Conservation (phyloP, 106 monocot genomes). For the Apostasia ramifera region DNA sequence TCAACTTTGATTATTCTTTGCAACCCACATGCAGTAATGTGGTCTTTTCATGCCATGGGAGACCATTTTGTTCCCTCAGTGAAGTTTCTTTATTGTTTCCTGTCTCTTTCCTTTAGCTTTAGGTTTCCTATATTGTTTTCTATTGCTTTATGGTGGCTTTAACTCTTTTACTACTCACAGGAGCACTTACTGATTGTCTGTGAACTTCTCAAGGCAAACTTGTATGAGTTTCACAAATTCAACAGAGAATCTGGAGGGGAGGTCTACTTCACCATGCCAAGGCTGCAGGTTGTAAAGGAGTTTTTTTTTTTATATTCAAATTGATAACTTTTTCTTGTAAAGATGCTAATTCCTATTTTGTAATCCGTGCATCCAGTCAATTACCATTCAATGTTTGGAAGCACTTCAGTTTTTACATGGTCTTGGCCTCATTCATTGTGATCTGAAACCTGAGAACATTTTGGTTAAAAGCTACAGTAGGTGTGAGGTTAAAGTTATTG, state of each 20-base stretch:
- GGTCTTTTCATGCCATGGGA: too few relatives aligned
- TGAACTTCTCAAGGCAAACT: constrained; percentile 97
- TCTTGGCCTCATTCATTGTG: constrained; percentile 97
- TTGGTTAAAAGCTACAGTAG: constrained; percentile 98
- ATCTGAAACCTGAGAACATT: constrained; percentile 98
- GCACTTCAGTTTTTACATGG: constrained; percentile 92
- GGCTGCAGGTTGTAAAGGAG: constrained; percentile 71
- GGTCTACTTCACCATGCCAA: constrained; percentile 99
- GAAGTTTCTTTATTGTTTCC: too few relatives aligned
- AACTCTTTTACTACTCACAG: constrained; percentile 21
- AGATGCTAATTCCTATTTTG: not conserved
- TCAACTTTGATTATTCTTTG: too few relatives aligned
- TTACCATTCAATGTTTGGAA: constrained; percentile 93
- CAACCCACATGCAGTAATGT: too few relatives aligned
- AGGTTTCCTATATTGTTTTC: too few relatives aligned
- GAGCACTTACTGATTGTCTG: constrained; percentile 98
- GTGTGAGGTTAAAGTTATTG: constrained; percentile 98
- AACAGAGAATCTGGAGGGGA: constrained; percentile 99
- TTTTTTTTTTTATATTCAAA: not conserved
- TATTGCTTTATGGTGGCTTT: too few relatives aligned
- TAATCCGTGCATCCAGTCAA: constrained; percentile 56
- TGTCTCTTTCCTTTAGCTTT: too few relatives aligned
- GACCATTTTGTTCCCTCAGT: too few relatives aligned
- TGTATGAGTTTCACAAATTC: constrained; percentile 99
- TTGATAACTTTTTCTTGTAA: not conserved